These are phyloP conservation scores for Solanum megistacrolobum DNA, from an alignment of 257 asterid genomes.

Conservation along the genomic window DNA sequence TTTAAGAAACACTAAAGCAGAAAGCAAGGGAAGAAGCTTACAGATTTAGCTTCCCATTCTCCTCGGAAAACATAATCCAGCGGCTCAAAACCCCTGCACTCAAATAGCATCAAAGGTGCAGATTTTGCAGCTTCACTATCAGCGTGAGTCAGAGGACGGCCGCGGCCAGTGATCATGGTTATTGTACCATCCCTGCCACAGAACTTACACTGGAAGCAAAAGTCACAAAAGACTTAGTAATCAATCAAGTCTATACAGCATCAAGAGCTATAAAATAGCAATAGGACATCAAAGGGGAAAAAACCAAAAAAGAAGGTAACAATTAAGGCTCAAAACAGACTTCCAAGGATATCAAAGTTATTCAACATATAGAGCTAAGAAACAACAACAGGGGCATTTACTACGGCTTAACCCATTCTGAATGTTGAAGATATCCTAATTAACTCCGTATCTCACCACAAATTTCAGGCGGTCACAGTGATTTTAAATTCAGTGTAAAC, in stretches of 20 bases:
- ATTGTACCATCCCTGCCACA: conserved; percentile 81
- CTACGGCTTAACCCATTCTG: not conserved
- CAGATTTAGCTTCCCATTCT: conserved; percentile 87
- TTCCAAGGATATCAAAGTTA: not conserved
- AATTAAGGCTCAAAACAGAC: not conserved
- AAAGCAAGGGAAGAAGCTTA: conserved; percentile 24
- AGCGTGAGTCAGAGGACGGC: conserved; percentile 57
- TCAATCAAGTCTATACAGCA: not conserved
- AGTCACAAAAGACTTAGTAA: not conserved
- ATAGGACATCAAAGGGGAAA: not conserved
- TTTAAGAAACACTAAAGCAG: not conserved
- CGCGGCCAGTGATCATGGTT: conserved; percentile 63
- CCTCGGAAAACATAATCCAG: conserved; percentile 57
- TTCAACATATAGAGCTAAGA: not conserved
- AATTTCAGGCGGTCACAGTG: not conserved
- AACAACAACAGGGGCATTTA: not conserved
- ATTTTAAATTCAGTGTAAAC: not conserved
- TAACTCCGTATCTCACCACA: not conserved
- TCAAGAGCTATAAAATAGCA: not conserved
- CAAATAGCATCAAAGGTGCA: conserved; percentile 59
- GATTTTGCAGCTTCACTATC: conserved; percentile 41
- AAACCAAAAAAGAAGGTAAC: not conserved
- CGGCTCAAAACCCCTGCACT: conserved; percentile 75
- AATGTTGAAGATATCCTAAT: not conserved
- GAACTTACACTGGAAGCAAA: conserved; percentile 67